Evolutionary conservation across 2,329 filamentous ascomycete genomes (phyloP), one percentile per base, ranked within the genome.

Genomic region (Sclerotinia subarctica): DNA sequence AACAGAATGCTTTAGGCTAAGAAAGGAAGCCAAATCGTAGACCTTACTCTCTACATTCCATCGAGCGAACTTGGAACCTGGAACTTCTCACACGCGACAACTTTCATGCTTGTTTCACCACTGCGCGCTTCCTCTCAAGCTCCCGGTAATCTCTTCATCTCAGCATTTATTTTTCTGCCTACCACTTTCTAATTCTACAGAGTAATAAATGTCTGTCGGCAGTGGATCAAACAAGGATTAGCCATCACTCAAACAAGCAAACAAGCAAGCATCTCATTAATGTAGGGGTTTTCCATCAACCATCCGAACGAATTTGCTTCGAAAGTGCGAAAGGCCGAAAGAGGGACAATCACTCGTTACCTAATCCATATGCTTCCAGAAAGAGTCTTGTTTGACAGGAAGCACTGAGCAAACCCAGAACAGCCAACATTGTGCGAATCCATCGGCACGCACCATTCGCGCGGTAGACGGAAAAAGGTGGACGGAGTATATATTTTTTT

Each of bases 371-470:
- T 62, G 56, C 38, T 46, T 42, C 19, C 42, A 19, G 21, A 66
- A 66, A 42, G 46, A 66, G 57, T 10, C 29, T 44, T 64, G 26
- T 29, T 64, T 60, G 35, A 59, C 52, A 5, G 10, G 44, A 38
- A 62, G 24, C 56, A 59, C 24, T 66, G 35, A 53, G 54, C 17
- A 60, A 32, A 53, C 17, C 54, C 54, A 35, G 56, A n/a, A 52
- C 35, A 60, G 64, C 46, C 38, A 42, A 66, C 13, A 32, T 66
- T 44, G 51, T 44, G 19, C 32, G 11, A 53, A 44, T 62, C 47
- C 29, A 38, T 44, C 71, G 68, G 72, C 70, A 71, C 69, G 64
- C 64, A 68, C 67, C 66, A 69, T 63, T 68, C 68, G 51, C 58
- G 52, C 69, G 60, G 67, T 64, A 67, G 46, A 46, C 56, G 29